Evolutionary conservation across 129 eudicot species (phyloP).

Genomic region (Flaveria sonorensis): DNA sequence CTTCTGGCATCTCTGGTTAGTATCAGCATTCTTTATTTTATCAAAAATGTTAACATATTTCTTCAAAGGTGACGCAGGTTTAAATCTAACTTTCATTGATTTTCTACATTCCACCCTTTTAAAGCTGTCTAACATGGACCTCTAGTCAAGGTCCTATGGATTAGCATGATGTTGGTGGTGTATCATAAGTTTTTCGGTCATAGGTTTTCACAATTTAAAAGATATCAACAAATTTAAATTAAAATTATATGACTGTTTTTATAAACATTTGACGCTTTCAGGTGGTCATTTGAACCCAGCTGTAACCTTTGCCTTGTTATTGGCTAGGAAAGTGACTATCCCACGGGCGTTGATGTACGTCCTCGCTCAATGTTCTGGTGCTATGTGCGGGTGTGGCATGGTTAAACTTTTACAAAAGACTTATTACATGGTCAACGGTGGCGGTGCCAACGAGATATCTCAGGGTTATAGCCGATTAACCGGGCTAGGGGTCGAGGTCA

Average conservation of each 20-base stretch:
- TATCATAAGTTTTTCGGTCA: too few relatives aligned
- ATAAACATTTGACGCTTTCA: conserved; percentile 18
- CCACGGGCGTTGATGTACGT: conserved; percentile 60
- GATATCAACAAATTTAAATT: not conserved
- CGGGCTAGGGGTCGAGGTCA: conserved; percentile 59
- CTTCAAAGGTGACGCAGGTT: too few relatives aligned
- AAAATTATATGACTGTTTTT: not conserved
- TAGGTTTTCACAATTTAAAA: too few relatives aligned
- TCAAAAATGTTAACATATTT: not conserved
- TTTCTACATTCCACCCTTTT: too few relatives aligned
- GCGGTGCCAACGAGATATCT: conserved; percentile 50
- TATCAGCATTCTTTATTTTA: not conserved
- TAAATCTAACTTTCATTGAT: too few relatives aligned
- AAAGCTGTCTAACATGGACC: too few relatives aligned
- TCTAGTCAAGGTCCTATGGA: too few relatives aligned
- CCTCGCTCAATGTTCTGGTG: conserved; percentile 66
- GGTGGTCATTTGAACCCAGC: conserved; percentile 78
- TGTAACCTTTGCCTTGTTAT: conserved; percentile 53
- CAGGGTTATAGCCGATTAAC: conserved; percentile 50
- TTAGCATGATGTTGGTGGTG: too few relatives aligned
- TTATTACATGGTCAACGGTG: conserved; percentile 50
- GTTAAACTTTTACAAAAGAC: conserved; percentile 53
- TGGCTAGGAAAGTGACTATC: conserved; percentile 57
- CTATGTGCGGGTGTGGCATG: conserved; percentile 49
- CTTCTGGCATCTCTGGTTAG: conserved; percentile 73